Base-by-base conservation (phyloP, 805 yeast genomes). In the Ogataea nitratoaversa region DNA sequence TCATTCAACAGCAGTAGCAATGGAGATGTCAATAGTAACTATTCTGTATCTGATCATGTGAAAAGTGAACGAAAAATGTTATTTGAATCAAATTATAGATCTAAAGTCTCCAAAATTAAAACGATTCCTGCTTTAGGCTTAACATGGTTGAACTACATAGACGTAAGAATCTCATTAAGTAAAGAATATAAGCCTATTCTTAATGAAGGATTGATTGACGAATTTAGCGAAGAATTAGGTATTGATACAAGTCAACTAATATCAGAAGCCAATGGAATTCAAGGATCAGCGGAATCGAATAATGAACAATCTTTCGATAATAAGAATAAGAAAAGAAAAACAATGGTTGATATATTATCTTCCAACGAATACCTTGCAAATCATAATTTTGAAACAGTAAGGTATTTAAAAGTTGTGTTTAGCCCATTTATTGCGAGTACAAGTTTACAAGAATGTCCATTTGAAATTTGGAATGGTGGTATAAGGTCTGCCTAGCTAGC, bases 81-180 rank as follows among this genome's bases (percentile, higher is more conserved):
- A 38, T 62, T 62, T 45, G 64, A 55, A 34, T 54, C 56, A 8
- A 48, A 40, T 11, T 57, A 61, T 41, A 66, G 63, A 40, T 53
- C 63, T 36, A 54, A 55, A 35, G 55, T 61, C 5, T 46, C 60
- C 23, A 51, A 55, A 23, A 60, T 58, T 19, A 54, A 54, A 18
- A 61, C 66, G 1, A 59, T 74, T 1, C 82, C 86, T 3, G 73
- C 79, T 14, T 56, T 79, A 32, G 86, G 85, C 0, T 43, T 72
- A 3, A 52, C 66, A 8, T 78, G 85, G 83, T 67, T 76, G 9
- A 74, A 72, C 39, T 67, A 62, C 39, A 54, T 80, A 9, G 70
- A 72, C 40, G 68, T 71, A 30, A 62, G 87, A 34, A 62, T 82
- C 13, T 59, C 72, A 32, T 50, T 76, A 41, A 53, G 60, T 32